Base-by-base conservation (phyloP, 148 eudicot genomes). In the Tetragonia tetragonoides region DNA sequence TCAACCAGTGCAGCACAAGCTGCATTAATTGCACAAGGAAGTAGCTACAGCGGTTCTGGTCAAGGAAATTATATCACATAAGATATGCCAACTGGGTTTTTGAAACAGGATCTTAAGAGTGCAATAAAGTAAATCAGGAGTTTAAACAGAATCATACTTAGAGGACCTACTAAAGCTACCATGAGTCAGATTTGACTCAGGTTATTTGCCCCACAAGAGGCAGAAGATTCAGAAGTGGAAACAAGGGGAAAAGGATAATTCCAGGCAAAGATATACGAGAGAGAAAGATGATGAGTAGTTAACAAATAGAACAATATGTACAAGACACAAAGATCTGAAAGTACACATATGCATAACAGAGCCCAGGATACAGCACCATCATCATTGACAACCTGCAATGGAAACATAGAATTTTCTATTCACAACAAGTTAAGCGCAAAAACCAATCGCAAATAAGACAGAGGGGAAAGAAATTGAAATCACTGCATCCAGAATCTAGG, bases 281-380 rank as follows among this genome's bases (percentile, higher is more conserved):
- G 21, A 54, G 40, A 49, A 66, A 53, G 20, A 17, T 23, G 24
- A 28, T 0, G 20, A 66, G 3, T 65, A 66, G 57, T 23, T 51
- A 54, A 23, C 14, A 24, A 73, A 56, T 56, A 51, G 20, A 62
- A 21, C 17, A 12, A 64, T 42, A 41, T 77, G 39, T 21, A 39
- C 21, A 56, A 12, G 47, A 67, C 15, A 10, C n/a, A 51, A 53
- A n/a, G 60, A 72, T 16, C 12, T 42, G 12, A 10, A 56, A 21
- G 56, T 15, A 18, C 7, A 15, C 57, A 66, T 7, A 23, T 6
- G 4, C 14, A 38, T 21, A 75, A 47, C 75, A 28, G 8, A 53
- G 20, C 38, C 10, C 89, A 92, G 97, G 99, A 95, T 95, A 95
- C 99, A 79, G 99, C 91, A 57, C 99, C 99, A 87, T 95, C 99